phyloP scores from a whole-genome alignment of 176 grass and related monocot species.

The Aegilops tauschii region DNA sequence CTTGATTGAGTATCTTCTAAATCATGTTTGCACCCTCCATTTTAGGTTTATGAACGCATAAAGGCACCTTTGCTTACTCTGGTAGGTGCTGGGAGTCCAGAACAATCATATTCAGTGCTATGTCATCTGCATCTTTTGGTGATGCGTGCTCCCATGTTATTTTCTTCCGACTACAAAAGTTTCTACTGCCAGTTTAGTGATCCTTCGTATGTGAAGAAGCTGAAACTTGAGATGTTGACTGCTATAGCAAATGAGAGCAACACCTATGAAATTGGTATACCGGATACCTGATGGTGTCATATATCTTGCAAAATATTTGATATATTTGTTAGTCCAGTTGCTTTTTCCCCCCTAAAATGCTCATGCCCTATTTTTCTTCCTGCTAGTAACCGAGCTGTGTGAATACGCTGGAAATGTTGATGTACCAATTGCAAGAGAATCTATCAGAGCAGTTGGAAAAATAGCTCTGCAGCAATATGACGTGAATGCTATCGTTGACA shows the following conservation, averaged over 20 bases:
- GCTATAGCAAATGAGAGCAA: constrained; percentile 99
- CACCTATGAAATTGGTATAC: constrained; percentile 95
- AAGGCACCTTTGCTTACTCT: constrained; percentile 98
- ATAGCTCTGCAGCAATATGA: constrained; percentile 99
- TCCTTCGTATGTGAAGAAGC: constrained; percentile 96
- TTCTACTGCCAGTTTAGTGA: constrained; percentile 99
- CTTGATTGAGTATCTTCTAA: constrained; percentile 27
- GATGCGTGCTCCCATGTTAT: constrained; percentile 95
- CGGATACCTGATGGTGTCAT: neutral
- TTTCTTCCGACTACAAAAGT: constrained; percentile 98
- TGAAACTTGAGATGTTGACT: constrained; percentile 99
- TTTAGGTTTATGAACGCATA: constrained; percentile 95
- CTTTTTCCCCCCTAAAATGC: constrained; percentile 18
- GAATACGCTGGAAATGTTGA: constrained; percentile 99
- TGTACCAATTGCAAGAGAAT: constrained; percentile 90
- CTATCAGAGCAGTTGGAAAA: constrained; percentile 97
- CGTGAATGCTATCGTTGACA: constrained; percentile 96
- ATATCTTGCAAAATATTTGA: constrained; percentile 1
- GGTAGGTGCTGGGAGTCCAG: constrained; percentile 95
- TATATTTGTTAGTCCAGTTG: constrained; percentile 30
- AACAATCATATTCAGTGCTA: constrained; percentile 97
- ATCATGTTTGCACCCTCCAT: constrained; percentile 20
- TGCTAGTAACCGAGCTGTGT: constrained; percentile 91
- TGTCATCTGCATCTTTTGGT: constrained; percentile 95
- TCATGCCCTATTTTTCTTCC: neutral